Conservation (phyloP, 495 filamentous ascomycete genomes). For the Staphylotrichum longicolle region DNA sequence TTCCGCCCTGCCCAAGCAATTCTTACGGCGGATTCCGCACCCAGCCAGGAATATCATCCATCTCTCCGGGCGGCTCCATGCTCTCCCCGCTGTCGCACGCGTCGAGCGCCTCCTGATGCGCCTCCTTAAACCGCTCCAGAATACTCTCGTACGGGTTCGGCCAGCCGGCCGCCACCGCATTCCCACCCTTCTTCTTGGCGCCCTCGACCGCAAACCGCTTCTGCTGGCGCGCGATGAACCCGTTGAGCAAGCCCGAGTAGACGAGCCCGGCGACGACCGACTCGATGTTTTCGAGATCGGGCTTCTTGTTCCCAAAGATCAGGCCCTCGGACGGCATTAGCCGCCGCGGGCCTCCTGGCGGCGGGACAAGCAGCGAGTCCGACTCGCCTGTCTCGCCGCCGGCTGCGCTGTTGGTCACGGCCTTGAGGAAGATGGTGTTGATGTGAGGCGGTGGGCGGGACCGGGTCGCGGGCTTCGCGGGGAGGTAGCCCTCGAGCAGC, state of each 20-base stretch:
- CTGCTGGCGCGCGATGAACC: conserved; percentile 77
- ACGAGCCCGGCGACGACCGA: conserved; percentile 71
- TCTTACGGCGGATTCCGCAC: conserved; percentile 26
- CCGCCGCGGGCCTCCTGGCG: conserved; percentile 45
- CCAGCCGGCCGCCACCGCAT: conserved; percentile 47
- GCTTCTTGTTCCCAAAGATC: conserved; percentile 52
- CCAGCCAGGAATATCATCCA: conserved; percentile 40
- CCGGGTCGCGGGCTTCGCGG: conserved; percentile 21
- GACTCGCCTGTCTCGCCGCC: not conserved
- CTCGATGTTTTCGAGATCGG: conserved; percentile 69
- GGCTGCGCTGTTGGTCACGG: conserved; percentile 40
- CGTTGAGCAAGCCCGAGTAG: conserved; percentile 78
- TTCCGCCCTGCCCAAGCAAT: not conserved
- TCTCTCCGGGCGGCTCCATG: conserved; percentile 31
- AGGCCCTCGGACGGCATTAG: conserved; percentile 49
- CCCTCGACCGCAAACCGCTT: conserved; percentile 79
- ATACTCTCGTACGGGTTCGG: conserved; percentile 35
- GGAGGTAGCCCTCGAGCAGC: conserved; percentile 51
- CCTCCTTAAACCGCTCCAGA: conserved; percentile 34
- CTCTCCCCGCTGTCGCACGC: conserved; percentile 25
- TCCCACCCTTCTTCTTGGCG: conserved; percentile 58
- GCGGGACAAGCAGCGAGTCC: conserved; percentile 41
- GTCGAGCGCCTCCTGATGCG: conserved; percentile 30
- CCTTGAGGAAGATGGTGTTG: conserved; percentile 43
- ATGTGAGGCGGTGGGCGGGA: conserved; percentile 23